Conservation (phyloP, 1,139 yeast genomes). For the Yamadazyma membranifaciens region DNA sequence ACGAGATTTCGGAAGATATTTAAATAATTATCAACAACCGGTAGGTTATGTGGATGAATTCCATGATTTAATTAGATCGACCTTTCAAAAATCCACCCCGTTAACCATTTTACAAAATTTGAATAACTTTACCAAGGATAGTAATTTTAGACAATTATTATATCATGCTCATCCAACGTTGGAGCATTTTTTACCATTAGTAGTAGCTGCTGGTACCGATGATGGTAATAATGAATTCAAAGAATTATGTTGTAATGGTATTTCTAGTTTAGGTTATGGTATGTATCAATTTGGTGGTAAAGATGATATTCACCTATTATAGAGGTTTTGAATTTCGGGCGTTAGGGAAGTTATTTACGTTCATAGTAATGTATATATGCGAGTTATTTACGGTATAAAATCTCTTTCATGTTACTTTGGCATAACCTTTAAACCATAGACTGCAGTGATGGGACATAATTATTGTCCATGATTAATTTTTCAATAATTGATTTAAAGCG, state of each 20-base stretch:
- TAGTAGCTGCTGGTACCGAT: slow-evolving; percentile 65
- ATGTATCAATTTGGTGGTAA: slow-evolving; percentile 44
- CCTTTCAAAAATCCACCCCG: slow-evolving; percentile 17
- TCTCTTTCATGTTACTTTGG: not conserved
- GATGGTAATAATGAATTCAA: slow-evolving; percentile 31
- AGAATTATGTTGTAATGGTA: slow-evolving; percentile 46
- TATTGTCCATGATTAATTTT: slow-evolving; percentile 14
- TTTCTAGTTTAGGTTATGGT: slow-evolving; percentile 65
- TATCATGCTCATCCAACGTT: slow-evolving; percentile 66
- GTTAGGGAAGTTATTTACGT: not conserved
- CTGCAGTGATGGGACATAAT: not conserved
- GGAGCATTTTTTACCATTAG: slow-evolving; percentile 71
- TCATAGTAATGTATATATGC: not conserved
- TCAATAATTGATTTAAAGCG: slow-evolving; percentile 40
- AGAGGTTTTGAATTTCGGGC: not conserved
- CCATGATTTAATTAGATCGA: slow-evolving; percentile 12
- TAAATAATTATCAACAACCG: slow-evolving; percentile 16
- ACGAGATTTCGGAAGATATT: slow-evolving; percentile 42
- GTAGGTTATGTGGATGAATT: slow-evolving; percentile 43
- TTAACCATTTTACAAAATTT: slow-evolving; percentile 27
- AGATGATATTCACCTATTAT: slow-evolving; percentile 1
- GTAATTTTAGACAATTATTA: slow-evolving; percentile 31
- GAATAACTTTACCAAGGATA: slow-evolving; percentile 27
- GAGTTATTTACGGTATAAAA: not conserved
- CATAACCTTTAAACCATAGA: no score